Evolutionary conservation across 148 eudicot genomes (phyloP), one percentile per base, ranked within the genome.

Genomic region (Fagopyrum tataricum): DNA sequence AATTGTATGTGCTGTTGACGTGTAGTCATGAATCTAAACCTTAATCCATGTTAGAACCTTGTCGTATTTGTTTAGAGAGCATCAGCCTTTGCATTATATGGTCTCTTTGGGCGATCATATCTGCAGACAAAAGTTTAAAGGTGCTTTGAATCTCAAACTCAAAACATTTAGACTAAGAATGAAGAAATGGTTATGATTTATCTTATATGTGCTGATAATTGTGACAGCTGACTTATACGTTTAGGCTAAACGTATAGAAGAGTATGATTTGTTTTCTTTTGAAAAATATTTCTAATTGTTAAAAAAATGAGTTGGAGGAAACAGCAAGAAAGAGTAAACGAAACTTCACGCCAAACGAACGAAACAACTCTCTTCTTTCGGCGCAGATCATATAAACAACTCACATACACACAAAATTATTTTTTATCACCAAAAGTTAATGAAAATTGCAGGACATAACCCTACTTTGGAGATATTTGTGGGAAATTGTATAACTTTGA

Each of bases 1-100:
- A 14, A 64, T 64, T 64, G 69, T 64, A 64, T 64, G 69, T 39
- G 37, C 37, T 37, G 67, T 31, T 11, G 67, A 61, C 41, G 11
- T 21, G 67, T 31, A 61, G 69, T 43, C 44, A 64, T 64, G 69
- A 37, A 64, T 26, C 1, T 7, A 23, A 62, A 37, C 42, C 68
- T 64, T 15, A 64, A 20, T 64, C 43, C 14, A 14, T 64, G 69
- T 13, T 31, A 55, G 21, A 49, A 49, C n/a, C 42, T 11, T 62
- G 68, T 62, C 68, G 24, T 61, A 26, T 61, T 9, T 13, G 41
- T 24, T 41, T 61, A 24, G 67, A 5, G 31, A 61, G 31, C 62
- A 24, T 56, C 62, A 2, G 11, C 7, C 62, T 56, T 56, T 21
- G 21, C 31, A 56, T 20, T 56, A n/a, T 21, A 1, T 52, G 24